A percentile compares a stretch with the other conserved stretches of the same genome.
Evolutionary conservation across 2,329 filamentous ascomycete species (phyloP).

Genomic region (Hypoxylon sp.): DNA sequence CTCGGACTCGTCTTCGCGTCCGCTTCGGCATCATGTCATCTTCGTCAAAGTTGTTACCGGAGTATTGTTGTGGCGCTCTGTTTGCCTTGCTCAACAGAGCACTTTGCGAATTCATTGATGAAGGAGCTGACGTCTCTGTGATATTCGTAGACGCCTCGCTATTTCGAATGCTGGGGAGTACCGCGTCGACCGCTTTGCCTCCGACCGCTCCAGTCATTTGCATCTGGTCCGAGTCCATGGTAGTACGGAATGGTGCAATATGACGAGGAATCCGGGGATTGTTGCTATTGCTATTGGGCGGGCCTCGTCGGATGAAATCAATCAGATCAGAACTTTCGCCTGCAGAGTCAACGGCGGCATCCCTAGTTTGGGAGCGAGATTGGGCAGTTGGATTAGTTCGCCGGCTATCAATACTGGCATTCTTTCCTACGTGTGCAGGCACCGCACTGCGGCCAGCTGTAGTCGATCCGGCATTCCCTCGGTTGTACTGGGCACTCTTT

Average conservation of each 20-base stretch:
- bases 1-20: constrained; percentile 81
- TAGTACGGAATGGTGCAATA: constrained; percentile 86
- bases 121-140: constrained; percentile 71
- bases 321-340: constrained; percentile 87
- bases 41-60: constrained; percentile 58
- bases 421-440: constrained; percentile 50
- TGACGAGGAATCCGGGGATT: constrained; percentile 81
- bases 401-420: constrained; percentile 54
- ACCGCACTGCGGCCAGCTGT: constrained; percentile 50
- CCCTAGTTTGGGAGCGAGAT: constrained; percentile 75
- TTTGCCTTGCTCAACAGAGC: constrained; percentile 67
- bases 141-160: constrained; percentile 68
- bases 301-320: constrained; percentile 93
- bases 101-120: constrained; percentile 80
- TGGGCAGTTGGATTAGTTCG: constrained; percentile 57
- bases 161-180: constrained; percentile 66
- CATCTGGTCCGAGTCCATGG: constrained; percentile 84
- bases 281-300: constrained; percentile 68
- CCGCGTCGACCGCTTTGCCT: constrained; percentile 68
- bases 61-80: constrained; percentile 52
- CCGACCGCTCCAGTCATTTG: constrained; percentile 64
- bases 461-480: constrained; percentile 45
- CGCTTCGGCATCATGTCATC: constrained; percentile 73
- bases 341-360: constrained; percentile 70
- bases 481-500: constrained; percentile 34